These are phyloP conservation scores for Eucalyptus decipiens DNA, from an alignment of 345 rosid genomes.

Conservation along the genomic window DNA sequence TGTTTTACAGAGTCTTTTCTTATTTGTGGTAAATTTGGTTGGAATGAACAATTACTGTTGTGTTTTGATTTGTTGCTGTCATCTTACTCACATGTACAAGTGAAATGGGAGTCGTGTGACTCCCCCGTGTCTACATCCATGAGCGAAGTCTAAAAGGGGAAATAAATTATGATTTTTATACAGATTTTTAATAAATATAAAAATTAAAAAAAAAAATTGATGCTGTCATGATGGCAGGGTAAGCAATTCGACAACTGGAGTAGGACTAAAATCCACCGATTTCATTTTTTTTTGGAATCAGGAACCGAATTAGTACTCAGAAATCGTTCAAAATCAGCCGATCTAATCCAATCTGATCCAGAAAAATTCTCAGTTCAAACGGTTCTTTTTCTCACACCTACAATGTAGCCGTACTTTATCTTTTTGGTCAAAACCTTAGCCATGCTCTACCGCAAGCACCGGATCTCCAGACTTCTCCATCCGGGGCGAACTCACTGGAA, in stretches of 20 bases:
- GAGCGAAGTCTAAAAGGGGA: too few relatives aligned
- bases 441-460: not conserved
- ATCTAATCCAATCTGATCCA: not conserved
- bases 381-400: not conserved
- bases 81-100: too few relatives aligned
- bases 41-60: not conserved
- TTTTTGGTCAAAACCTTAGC: not conserved
- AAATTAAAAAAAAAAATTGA: not conserved
- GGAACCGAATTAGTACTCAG: fast-evolving
- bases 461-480: not conserved
- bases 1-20: too few relatives aligned
- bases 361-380: too few relatives aligned
- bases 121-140: too few relatives aligned
- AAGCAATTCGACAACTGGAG: fast-evolving
- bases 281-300: not conserved
- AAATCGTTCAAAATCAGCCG: fast-evolving
- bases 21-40: not conserved
- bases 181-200: too few relatives aligned
- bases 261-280: fast-evolving
- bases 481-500: not conserved
- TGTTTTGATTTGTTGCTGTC: not conserved
- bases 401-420: not conserved
- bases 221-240: fast-evolving
- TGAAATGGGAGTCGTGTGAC: too few relatives aligned
- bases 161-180: too few relatives aligned